Percentiles rank a stretch among this genome's conserved stretches.
phyloP scores from a whole-genome alignment of 495 filamentous ascomycete species.

The Lophiotrema nucula region DNA sequence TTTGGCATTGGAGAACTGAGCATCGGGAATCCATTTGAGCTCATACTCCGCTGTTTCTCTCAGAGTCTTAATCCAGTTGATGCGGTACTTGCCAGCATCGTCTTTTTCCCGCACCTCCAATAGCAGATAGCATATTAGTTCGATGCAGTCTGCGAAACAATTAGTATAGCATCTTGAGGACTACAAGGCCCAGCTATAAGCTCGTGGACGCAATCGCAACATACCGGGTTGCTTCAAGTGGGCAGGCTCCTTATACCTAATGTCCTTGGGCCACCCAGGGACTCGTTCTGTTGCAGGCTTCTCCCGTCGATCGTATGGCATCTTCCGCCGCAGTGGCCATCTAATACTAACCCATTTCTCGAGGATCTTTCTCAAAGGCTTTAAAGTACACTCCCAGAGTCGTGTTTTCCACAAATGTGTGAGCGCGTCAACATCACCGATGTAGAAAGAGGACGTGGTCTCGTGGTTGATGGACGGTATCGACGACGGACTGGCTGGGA shows the following conservation, averaged over 20 bases:
- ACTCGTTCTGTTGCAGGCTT: not conserved
- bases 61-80: not conserved
- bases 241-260: not conserved
- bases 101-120: not conserved
- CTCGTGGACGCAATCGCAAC: too few species aligned
- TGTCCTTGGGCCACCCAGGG: not conserved
- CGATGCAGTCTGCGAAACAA: too few species aligned
- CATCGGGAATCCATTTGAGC: not conserved
- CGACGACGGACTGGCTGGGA: too few species aligned
- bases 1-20: not conserved
- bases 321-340: not conserved
- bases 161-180: too few species aligned
- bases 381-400: not conserved
- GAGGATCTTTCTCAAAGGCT: not conserved
- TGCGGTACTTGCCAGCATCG: not conserved
- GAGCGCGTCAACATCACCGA: constrained; percentile 1
- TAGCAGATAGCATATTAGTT: not conserved
- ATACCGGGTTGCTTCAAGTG: not conserved
- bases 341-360: not conserved
- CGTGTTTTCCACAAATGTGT: not conserved
- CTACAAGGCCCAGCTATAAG: too few species aligned
- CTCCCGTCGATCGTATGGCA: not conserved
- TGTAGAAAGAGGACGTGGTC: not conserved
- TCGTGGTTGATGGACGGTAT: too few species aligned
- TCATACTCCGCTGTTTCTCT: not conserved